Evolutionary conservation across 176 grass and related monocot genomes (phyloP).

Genomic region (Oryza coarctata): DNA sequence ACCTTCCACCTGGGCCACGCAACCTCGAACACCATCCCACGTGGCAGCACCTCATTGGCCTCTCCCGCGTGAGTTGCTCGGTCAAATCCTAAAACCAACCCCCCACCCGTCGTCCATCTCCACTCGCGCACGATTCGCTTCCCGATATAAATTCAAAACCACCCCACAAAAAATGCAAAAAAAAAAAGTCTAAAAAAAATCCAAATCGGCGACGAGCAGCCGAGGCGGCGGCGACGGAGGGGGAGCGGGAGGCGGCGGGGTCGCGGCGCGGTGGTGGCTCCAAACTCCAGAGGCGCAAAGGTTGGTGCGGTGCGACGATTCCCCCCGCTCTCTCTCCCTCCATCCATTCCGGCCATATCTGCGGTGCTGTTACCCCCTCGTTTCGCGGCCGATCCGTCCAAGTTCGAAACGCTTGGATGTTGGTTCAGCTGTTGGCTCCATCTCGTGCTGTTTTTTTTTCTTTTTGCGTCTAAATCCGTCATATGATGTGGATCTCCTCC

Average conservation of each 20-base stretch:
- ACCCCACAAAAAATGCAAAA: neutral
- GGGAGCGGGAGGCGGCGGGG: neutral
- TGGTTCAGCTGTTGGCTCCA: conserved; percentile 11
- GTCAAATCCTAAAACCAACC: neutral
- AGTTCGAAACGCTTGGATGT: neutral
- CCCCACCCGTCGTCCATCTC: too few species aligned
- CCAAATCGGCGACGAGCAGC: neutral
- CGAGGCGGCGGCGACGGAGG: neutral
- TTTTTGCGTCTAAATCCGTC: neutral
- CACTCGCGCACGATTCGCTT: neutral
- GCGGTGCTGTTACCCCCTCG: neutral
- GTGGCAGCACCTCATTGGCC: neutral
- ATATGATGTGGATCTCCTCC: neutral
- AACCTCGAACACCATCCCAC: neutral
- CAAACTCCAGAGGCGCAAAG: neutral
- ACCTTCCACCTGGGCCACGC: too few species aligned
- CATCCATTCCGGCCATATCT: neutral
- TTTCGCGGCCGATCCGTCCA: conserved; percentile 1
- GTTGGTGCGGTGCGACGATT: conserved; percentile 25
- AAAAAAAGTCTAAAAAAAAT: neutral
- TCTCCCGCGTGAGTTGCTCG: neutral
- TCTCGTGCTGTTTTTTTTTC: neutral
- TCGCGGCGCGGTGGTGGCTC: neutral
- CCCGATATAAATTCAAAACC: too few species aligned
- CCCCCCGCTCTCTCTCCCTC: neutral